phyloP scores from a whole-genome alignment of 805 yeast genomes.

The Maudiozyma saulgeensis region DNA sequence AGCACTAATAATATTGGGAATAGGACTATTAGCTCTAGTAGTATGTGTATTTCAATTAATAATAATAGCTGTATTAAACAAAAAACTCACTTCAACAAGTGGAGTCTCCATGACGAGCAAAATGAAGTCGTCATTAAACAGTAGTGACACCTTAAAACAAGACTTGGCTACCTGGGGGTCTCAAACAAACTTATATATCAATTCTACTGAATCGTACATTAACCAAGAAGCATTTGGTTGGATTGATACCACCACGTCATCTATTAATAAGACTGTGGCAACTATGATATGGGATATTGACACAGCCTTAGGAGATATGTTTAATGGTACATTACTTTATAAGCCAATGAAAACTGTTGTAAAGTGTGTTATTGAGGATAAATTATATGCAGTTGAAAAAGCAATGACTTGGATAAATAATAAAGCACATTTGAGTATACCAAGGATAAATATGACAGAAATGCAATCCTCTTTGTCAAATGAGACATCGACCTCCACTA shows the following conservation, averaged over 20 bases:
- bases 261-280: conserved; percentile 53
- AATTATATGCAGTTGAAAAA: conserved; percentile 51
- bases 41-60: conserved; percentile 46
- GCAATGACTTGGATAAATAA: conserved; percentile 76
- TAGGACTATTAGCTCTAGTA: conserved; percentile 50
- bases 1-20: conserved; percentile 39
- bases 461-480: conserved; percentile 7
- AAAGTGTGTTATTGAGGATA: conserved; percentile 70
- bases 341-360: conserved; percentile 57
- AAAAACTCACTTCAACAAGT: conserved; percentile 1
- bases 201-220: conserved; percentile 38
- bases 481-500: neutral
- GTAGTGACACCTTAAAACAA: conserved; percentile 17
- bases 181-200: conserved; percentile 47
- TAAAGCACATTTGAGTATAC: conserved; percentile 50
- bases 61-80: conserved; percentile 29
- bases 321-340: conserved; percentile 60
- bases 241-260: conserved; percentile 45
- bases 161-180: conserved; percentile 42
- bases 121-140: neutral
- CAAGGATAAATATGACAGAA: conserved; percentile 35
- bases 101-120: neutral
- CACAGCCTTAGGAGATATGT: conserved; percentile 44
- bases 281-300: conserved; percentile 53
- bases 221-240: conserved; percentile 62